Evolutionary conservation across 306 rosid species (phyloP).

Genomic region (Carpinus viminea): DNA sequence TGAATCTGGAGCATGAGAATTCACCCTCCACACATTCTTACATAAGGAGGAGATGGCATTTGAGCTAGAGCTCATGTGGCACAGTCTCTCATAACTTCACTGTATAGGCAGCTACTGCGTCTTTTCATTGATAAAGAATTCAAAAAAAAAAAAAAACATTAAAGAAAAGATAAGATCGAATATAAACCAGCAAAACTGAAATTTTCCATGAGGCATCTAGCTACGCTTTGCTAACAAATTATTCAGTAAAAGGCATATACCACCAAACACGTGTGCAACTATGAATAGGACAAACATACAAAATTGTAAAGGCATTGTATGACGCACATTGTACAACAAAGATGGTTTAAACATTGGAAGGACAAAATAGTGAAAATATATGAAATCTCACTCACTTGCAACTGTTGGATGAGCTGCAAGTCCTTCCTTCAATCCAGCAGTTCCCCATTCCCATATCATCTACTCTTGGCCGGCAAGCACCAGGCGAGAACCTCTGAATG

Average conservation of each 20-base stretch:
- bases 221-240: background rate
- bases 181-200: background rate
- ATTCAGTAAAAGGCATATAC: background rate
- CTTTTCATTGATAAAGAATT: background rate
- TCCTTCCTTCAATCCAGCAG: constrained; percentile 71
- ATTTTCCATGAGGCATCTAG: background rate
- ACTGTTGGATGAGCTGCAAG: constrained; percentile 78
- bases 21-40: background rate
- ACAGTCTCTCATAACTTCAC: background rate
- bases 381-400: constrained; percentile 50
- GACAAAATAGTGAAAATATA: background rate
- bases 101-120: background rate
- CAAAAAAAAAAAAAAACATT: background rate
- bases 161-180: background rate
- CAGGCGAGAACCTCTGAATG: constrained; percentile 71
- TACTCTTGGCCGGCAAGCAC: constrained; percentile 72
- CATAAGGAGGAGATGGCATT: background rate
- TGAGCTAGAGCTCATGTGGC: background rate
- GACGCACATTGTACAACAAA: background rate
- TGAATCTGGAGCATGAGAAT: background rate
- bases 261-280: background rate
- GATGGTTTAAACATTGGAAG: constrained; percentile 3
- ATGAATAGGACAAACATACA: background rate
- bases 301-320: background rate
- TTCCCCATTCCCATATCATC: constrained; percentile 70